Conservation (phyloP, 2,329 filamentous ascomycete species). For the Sphaerostilbella broomeana region DNA sequence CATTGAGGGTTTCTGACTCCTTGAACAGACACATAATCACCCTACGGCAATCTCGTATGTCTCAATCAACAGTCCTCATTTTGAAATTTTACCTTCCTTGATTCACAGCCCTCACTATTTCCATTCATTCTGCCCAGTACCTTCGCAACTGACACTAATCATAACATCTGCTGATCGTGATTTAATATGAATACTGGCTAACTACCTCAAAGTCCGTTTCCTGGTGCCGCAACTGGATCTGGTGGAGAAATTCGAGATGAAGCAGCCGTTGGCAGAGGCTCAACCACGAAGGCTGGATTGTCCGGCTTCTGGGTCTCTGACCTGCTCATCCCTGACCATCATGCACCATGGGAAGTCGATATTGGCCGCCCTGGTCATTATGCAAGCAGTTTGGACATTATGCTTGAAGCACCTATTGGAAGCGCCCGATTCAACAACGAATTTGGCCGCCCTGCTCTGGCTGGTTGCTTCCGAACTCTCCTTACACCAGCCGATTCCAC, state of each 20-base stretch:
- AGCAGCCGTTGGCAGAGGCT: conserved; percentile 87
- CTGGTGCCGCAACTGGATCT: conserved; percentile 89
- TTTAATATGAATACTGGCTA: background rate
- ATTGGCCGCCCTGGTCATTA: conserved; percentile 87
- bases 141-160: background rate
- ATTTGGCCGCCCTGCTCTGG: conserved; percentile 83
- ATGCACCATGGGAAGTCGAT: conserved; percentile 84
- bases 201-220: conserved; percentile 51
- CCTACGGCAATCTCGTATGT: conserved; percentile 77
- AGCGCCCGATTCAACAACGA: conserved; percentile 97
- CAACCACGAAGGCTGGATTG: conserved; percentile 85
- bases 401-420: conserved; percentile 94
- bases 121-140: background rate
- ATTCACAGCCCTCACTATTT: background rate
- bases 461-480: conserved; percentile 87
- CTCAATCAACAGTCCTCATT: background rate
- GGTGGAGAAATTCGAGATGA: conserved; percentile 96
- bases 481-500: conserved; percentile 42
- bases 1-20: background rate
- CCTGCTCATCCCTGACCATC: conserved; percentile 76
- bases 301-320: conserved; percentile 94
- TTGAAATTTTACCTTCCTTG: background rate
- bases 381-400: conserved; percentile 90
- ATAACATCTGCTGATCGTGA: background rate
- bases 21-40: conserved; percentile 73